phyloP scores from a whole-genome alignment of 2,329 filamentous ascomycete genomes.

The Periconia digitata region DNA sequence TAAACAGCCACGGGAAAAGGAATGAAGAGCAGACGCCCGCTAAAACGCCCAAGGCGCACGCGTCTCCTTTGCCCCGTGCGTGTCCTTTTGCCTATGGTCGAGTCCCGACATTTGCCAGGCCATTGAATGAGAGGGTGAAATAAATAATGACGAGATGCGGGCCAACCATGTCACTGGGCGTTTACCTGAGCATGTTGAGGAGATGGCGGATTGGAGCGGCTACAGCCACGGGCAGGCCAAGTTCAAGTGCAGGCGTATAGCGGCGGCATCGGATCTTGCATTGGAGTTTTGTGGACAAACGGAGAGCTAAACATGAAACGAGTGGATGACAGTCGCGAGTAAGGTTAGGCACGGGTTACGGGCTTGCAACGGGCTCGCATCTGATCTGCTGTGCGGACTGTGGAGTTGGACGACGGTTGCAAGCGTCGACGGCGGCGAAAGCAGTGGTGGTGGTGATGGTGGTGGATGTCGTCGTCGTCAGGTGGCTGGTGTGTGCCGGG shows the following conservation, averaged over 20 bases:
- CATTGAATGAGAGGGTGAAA: no score
- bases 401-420: slow-evolving; percentile 7
- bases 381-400: slow-evolving; percentile 2
- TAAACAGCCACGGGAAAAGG: slow-evolving; percentile 18
- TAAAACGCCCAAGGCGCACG: slow-evolving; percentile 14
- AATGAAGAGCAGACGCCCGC: slow-evolving; percentile 34
- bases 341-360: background rate
- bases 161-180: no score
- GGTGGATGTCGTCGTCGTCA: slow-evolving; percentile 27
- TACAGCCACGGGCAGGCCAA: no score
- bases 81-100: no score
- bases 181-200: no score
- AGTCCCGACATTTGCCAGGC: no score
- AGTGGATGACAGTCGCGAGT: background rate
- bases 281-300: background rate
- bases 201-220: no score
- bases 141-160: no score
- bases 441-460: no score
- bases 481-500: slow-evolving; percentile 24
- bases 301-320: background rate
- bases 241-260: no score
- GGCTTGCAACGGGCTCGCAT: slow-evolving; percentile 4
- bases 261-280: no score
- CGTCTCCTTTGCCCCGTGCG: background rate
- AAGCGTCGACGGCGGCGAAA: slow-evolving; percentile 7